These are phyloP conservation scores for Colletotrichum orchidophilum DNA, from an alignment of 2,329 filamentous ascomycete genomes.

Conservation along the genomic window DNA sequence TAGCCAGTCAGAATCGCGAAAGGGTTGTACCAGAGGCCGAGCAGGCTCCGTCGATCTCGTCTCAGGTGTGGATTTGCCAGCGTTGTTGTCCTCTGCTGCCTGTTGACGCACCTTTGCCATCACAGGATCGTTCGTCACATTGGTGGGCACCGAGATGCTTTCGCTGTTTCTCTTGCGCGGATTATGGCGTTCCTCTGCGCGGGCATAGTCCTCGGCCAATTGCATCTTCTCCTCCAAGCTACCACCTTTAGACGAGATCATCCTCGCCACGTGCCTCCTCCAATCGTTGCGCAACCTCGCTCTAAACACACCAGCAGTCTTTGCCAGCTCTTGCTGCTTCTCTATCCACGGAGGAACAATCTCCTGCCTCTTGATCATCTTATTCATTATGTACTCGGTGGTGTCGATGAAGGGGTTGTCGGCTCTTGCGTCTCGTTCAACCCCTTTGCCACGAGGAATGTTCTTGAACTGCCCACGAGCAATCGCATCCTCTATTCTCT, in stretches of 20 bases:
- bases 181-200: conserved; percentile 75
- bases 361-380: conserved; percentile 96
- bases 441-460: conserved; percentile 79
- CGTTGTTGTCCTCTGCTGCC: not conserved
- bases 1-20: conserved; percentile 84
- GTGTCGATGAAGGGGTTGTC: conserved; percentile 93
- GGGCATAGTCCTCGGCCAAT: conserved; percentile 77
- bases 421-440: conserved; percentile 84
- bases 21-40: conserved; percentile 63
- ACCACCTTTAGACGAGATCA: conserved; percentile 82
- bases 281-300: conserved; percentile 81
- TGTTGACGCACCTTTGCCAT: conserved; percentile 56
- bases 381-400: conserved; percentile 98
- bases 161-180: conserved; percentile 60
- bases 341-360: conserved; percentile 98
- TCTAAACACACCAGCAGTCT: conserved; percentile 76
- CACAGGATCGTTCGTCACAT: conserved; percentile 57
- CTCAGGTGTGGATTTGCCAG: not conserved
- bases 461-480: conserved; percentile 88
- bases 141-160: conserved; percentile 57
- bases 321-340: conserved; percentile 90
- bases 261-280: conserved; percentile 81
- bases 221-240: conserved; percentile 77
- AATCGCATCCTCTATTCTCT: conserved; percentile 93
- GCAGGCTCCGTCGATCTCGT: not conserved